A percentile compares a stretch with the other conserved stretches of the same genome.
phyloP scores from a whole-genome alignment of 2,329 filamentous ascomycete species.

The Pezicula carpinea region DNA sequence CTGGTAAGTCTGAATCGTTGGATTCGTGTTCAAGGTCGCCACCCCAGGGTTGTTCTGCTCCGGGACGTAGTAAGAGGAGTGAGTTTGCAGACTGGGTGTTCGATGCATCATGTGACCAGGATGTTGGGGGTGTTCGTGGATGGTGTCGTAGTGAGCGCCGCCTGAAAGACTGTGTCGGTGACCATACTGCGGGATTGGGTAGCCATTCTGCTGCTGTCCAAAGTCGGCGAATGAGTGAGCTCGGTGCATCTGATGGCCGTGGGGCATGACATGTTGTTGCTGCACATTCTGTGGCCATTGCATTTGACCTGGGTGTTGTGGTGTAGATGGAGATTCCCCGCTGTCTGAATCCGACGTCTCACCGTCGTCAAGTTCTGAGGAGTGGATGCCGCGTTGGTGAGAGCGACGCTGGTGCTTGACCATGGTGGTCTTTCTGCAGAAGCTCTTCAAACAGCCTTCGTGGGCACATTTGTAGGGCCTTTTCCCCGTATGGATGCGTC shows the following conservation, averaged over 20 bases:
- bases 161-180: slow-evolving; percentile 45
- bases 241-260: slow-evolving; percentile 35
- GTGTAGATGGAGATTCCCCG: slow-evolving; percentile 55
- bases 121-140: slow-evolving; percentile 35
- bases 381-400: slow-evolving; percentile 52
- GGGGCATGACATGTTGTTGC: slow-evolving; percentile 30
- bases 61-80: slow-evolving; percentile 44
- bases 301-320: slow-evolving; percentile 44
- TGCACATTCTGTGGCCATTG: slow-evolving; percentile 45
- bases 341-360: slow-evolving; percentile 30
- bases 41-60: slow-evolving; percentile 59
- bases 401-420: slow-evolving; percentile 61
- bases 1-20: slow-evolving; percentile 44
- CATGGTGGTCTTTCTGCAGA: slow-evolving; percentile 69
- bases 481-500: slow-evolving; percentile 68
- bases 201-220: slow-evolving; percentile 38
- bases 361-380: slow-evolving; percentile 40
- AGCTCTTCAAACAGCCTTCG: slow-evolving; percentile 40
- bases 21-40: slow-evolving; percentile 54
- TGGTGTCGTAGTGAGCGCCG: slow-evolving; percentile 36
- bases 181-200: slow-evolving; percentile 30
- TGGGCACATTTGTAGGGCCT: slow-evolving; percentile 59
- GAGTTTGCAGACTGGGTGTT: slow-evolving; percentile 24
- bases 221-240: slow-evolving; percentile 52
- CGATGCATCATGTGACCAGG: slow-evolving; percentile 34